These are phyloP conservation scores for Lactuca saligna DNA, from an alignment of 129 eudicot genomes.

Conservation along the genomic window DNA sequence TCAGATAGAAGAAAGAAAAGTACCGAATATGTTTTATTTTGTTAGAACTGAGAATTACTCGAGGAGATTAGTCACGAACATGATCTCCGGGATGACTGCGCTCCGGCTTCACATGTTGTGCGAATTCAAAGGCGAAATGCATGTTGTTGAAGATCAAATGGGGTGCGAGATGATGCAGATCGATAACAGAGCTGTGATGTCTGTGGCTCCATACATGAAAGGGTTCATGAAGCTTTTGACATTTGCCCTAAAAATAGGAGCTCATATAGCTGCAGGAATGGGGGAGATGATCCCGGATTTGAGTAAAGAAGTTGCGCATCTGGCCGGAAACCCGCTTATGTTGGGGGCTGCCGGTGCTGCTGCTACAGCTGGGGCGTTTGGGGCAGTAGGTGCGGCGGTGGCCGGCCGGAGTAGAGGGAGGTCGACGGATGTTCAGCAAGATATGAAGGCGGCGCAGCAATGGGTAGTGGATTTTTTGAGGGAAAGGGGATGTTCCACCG, in stretches of 20 bases:
- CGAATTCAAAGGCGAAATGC: conserved; percentile 79
- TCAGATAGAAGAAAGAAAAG: conserved; percentile 85
- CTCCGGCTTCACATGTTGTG: conserved; percentile 84
- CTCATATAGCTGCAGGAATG: conserved; percentile 92
- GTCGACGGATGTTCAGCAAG: conserved; percentile 64
- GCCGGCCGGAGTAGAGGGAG: conserved; percentile 40
- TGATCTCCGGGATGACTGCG: conserved; percentile 81
- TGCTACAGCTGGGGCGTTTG: conserved; percentile 56
- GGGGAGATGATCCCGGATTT: conserved; percentile 93
- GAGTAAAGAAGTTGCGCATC: conserved; percentile 76
- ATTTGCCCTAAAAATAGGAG: conserved; percentile 90
- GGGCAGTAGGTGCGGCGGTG: conserved; percentile 51
- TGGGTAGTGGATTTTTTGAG: conserved; percentile 84
- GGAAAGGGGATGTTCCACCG: conserved; percentile 66
- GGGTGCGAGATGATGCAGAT: conserved; percentile 91
- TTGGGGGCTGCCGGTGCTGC: conserved; percentile 66
- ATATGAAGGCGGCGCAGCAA: conserved; percentile 81
- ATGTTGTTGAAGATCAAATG: conserved; percentile 82
- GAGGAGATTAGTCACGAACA: conserved; percentile 64
- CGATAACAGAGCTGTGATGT: conserved; percentile 61
- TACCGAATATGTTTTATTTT: conserved; percentile 87
- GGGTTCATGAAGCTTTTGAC: conserved; percentile 84
- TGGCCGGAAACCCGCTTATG: conserved; percentile 56
- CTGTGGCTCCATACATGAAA: conserved; percentile 82
- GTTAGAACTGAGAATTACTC: conserved; percentile 80